Percentiles rank a stretch among this genome's conserved stretches.
phyloP scores from a whole-genome alignment of 768 basidiomycete genomes.

The Fistulinella prunicolor region DNA sequence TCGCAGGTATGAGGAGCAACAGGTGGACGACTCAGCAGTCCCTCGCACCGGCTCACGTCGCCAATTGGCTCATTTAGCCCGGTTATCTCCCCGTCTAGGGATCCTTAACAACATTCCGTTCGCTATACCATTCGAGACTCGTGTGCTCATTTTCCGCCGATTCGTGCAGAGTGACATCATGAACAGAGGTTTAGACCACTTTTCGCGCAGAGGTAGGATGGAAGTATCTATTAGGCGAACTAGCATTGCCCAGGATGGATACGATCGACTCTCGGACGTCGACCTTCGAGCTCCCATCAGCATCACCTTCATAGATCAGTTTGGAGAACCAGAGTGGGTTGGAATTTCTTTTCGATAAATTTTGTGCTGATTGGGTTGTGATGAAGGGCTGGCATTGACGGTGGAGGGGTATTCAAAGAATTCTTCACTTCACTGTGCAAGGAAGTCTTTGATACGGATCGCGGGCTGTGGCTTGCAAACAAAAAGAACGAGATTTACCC shows the following conservation, averaged over 20 bases:
- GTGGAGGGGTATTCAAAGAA: slow-evolving; percentile 97
- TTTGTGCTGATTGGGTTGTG: slow-evolving; percentile 1
- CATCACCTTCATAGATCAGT: slow-evolving; percentile 92
- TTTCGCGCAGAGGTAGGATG: slow-evolving; percentile 18
- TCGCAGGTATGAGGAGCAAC: slow-evolving; percentile 62
- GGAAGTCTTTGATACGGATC: slow-evolving; percentile 93
- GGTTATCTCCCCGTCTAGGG: slow-evolving; percentile 66
- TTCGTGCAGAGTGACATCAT: slow-evolving; percentile 70
- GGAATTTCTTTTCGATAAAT: background rate
- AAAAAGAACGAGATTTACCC: slow-evolving; percentile 94
- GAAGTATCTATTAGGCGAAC: slow-evolving; percentile 50
- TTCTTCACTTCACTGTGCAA: slow-evolving; percentile 90
- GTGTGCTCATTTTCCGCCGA: slow-evolving; percentile 86
- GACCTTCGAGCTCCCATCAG: slow-evolving; percentile 80
- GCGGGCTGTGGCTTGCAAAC: slow-evolving; percentile 91
- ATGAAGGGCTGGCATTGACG: slow-evolving; percentile 83
- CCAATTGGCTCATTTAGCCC: slow-evolving; percentile 64
- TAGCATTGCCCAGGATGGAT: slow-evolving; percentile 86
- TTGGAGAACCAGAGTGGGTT: slow-evolving; percentile 77
- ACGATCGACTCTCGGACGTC: slow-evolving; percentile 72
- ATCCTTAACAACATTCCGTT: slow-evolving; percentile 96
- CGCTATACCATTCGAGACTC: slow-evolving; percentile 86
- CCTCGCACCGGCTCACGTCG: slow-evolving; percentile 53
- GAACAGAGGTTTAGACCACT: slow-evolving; percentile 15
- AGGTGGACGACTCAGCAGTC: slow-evolving; percentile 33